Conservation (phyloP, 371 early-diverging fungal genomes). For the Mortierella sp. region DNA sequence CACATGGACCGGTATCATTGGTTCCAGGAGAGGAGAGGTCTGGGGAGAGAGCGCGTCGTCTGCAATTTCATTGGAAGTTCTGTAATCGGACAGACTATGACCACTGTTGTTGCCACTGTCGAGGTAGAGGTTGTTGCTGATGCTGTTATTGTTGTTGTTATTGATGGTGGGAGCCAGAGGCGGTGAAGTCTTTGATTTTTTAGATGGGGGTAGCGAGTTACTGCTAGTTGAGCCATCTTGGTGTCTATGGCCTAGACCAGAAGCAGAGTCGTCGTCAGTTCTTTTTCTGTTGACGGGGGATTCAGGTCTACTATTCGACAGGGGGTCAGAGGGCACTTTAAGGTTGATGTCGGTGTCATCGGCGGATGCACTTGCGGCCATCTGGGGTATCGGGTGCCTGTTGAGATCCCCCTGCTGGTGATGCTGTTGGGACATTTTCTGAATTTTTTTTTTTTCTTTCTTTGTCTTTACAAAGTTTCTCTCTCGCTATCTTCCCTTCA, state of each 20-base stretch:
- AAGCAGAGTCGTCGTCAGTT: slow-evolving; percentile 39
- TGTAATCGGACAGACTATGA: slow-evolving; percentile 15
- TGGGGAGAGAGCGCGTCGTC: slow-evolving; percentile 41
- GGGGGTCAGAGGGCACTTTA: slow-evolving; percentile 15
- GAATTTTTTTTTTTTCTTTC: no score
- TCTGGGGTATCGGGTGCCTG: slow-evolving; percentile 10
- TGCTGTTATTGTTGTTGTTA: not conserved
- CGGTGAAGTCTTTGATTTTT: slow-evolving; percentile 51
- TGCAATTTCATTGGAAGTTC: slow-evolving; percentile 14
- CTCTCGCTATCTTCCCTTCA: no score
- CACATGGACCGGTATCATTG: slow-evolving; percentile 3
- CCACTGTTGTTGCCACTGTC: not conserved
- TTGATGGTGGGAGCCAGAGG: slow-evolving; percentile 22
- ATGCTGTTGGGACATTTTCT: slow-evolving; percentile 22
- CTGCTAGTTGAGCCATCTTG: slow-evolving; percentile 20
- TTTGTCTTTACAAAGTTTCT: no score
- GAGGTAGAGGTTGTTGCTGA: not conserved
- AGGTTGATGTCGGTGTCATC: slow-evolving; percentile 5
- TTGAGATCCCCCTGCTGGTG: not conserved
- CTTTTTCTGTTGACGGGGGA: slow-evolving; percentile 53
- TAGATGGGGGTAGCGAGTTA: slow-evolving; percentile 34
- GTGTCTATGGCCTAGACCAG: slow-evolving; percentile 19
- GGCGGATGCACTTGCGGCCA: not conserved
- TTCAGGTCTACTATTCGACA: slow-evolving; percentile 35
- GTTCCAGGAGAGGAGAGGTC: slow-evolving; percentile 30